Evolutionary conservation across 2,329 filamentous ascomycete genomes (phyloP).

Genomic region (Fusarium buharicum): DNA sequence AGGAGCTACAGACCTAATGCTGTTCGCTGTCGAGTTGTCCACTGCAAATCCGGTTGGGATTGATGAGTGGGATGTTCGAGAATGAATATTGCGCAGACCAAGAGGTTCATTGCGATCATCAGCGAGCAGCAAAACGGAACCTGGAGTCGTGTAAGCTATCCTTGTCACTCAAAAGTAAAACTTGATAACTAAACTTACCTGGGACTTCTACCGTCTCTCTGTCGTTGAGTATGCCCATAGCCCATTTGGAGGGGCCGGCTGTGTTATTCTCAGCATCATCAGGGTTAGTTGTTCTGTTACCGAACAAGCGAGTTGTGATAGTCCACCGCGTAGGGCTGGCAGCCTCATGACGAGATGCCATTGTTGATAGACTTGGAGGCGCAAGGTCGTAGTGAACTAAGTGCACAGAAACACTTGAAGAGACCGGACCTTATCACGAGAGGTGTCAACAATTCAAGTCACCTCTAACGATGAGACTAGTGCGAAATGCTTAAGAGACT

Average conservation of each 20-base stretch:
- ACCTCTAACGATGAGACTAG: not conserved
- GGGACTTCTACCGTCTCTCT: conserved; percentile 2
- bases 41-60: not conserved
- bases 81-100: conserved; percentile 2
- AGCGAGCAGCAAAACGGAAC: conserved; percentile 3
- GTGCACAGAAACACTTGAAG: too few species aligned
- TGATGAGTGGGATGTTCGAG: conserved; percentile 3
- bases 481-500: not conserved
- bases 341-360: not conserved
- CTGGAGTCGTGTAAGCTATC: not conserved
- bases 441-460: too few species aligned
- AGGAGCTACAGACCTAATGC: not conserved
- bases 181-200: not conserved
- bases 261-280: not conserved
- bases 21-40: not conserved
- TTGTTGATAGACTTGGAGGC: not conserved
- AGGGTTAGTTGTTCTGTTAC: not conserved
- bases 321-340: not conserved
- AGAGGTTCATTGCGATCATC: conserved; percentile 6
- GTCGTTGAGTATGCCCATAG: conserved; percentile 4
- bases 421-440: too few species aligned
- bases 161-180: not conserved
- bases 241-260: not conserved
- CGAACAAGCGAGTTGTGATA: not conserved
- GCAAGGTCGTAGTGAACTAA: not conserved